Evolutionary conservation across 805 yeast species (phyloP), one percentile per base, ranked within the genome.

Genomic region (Komagataella phaffii): DNA sequence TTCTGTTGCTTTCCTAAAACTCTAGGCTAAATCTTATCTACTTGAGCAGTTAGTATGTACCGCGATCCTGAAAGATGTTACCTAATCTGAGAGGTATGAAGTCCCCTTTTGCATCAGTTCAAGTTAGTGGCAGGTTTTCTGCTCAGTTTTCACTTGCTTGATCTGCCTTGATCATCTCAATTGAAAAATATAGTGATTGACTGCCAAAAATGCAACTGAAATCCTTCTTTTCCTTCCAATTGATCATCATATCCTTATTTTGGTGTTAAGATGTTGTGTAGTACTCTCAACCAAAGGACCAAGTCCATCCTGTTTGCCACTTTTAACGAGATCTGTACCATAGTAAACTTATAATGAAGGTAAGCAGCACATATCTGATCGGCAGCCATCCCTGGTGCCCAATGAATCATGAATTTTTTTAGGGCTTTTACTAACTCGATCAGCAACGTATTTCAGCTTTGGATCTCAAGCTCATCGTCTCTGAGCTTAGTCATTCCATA

Each of bases 391-490:
- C 6, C 12, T 1, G 12, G 12, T 19, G 14, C n/a, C n/a, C n/a
- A 5, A 48, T 44, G 53, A 30, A 1, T 3, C 14, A 12, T 4
- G 14, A 10, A 30, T 8, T 30, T 30, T 4, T 30, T 10, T 5
- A 8, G 6, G 10, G 40, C 40, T 10, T 30, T 30, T 30, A 30
- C 40, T 30, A 30, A 30, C 40, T 30, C 40, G n/a, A 30, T 23
- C 47, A 90, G 82, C 97, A 91, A 75, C 76, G 97, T 68, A 78
- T 89, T 52, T 83, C 90, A 5, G 83, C 95, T 2, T 70, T 91
- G 53, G 98, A 91, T 65, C 73, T 91, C 47, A 83, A 81, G 62
- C 70, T 88, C 51, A 67, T 90, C 24, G 73, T 83, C 1, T 67
- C 74, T 18, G 98, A 91, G 64, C 73, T 90, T 47, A 74, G 73